Conservation (phyloP, 1,284 basidiomycete species). For the Trichosporon coremiiforme region DNA sequence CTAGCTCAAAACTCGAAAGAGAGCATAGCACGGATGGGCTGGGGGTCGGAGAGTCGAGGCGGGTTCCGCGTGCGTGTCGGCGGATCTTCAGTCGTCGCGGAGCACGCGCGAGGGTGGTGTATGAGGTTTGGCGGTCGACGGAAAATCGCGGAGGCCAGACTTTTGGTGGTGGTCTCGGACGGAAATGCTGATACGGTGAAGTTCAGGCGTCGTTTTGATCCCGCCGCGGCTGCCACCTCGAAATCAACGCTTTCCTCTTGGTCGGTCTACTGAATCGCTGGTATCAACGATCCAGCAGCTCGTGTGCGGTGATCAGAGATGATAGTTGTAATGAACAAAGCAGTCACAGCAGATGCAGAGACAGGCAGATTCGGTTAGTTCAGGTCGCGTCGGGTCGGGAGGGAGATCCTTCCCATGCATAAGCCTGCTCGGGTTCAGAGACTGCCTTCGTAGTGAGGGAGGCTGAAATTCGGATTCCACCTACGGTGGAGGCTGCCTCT, state of each 20-base stretch:
- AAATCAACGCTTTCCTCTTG: constrained; percentile 1
- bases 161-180: constrained; percentile 7
- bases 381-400: constrained; percentile 6
- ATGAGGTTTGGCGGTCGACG: constrained; percentile 7
- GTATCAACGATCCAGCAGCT: not conserved
- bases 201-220: not conserved
- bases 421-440: not conserved
- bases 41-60: not conserved
- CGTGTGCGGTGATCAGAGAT: not conserved
- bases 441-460: constrained; percentile 10
- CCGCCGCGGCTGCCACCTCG: not conserved
- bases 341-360: not conserved
- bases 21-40: not conserved
- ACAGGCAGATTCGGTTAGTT: not conserved
- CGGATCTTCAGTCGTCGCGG: constrained; percentile 2
- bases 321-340: not conserved
- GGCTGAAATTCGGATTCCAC: constrained; percentile 8
- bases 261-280: not conserved
- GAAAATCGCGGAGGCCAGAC: constrained; percentile 24
- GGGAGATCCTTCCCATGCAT: not conserved
- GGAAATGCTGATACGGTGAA: not conserved
- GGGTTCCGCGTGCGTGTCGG: not conserved
- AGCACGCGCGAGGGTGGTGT: not conserved
- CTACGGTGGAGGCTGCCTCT: not conserved
- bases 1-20: not conserved